Base-by-base conservation (phyloP, 176 grass and related monocot species). In the Rhipidocladum racemiflorum region DNA sequence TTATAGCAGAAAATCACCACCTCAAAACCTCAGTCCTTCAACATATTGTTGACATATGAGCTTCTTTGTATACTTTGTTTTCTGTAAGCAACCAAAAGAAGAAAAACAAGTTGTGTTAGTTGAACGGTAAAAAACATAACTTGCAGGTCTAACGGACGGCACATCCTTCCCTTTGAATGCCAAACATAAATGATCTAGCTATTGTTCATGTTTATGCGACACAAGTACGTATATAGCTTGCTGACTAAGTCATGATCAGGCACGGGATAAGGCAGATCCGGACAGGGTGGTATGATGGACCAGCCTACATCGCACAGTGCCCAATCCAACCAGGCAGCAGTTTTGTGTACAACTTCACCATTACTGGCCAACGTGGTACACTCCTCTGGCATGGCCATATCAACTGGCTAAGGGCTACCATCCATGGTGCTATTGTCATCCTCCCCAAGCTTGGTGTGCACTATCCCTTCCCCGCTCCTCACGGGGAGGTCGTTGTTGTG, bases 261-360 rank as follows among this genome's bases (percentile, higher is more conserved):
- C 86, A 89, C 9, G 90, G 86, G 6, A 36, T 86, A 44, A 68
- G 74, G 59, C 90, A 86, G 83, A 78, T 88, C 12, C 42, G 83
- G 48, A 86, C 90, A 4, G 78, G 79, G 1, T 92, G 90, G 90
- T 78, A 50, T 5, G 90, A 92, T 49, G 90, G 90, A 10, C 90
- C 90, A 17, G 90, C 90, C 4, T 91, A 80, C n/a, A n/a, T 91
- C 40, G 86, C 90, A 17, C 90, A 88, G 59, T 92, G 90, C 67
- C 90, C 90, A 42, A 92, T 92, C 68, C 90, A 70, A 32, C 78
- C 86, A 24, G 72, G 78, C n/a, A 79, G 75, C 18, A 89, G 70
- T 54, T 92, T 83, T 79, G 42, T 89, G 14, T 92, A 92, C 64
- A 91, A 91, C 70, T 88, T 91, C 65, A 88, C 89, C 0, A n/a